Evolutionary conservation across 164 flowering plant species (phyloP), one percentile per base, ranked within the genome.

Genomic region (Sextonia rubra): DNA sequence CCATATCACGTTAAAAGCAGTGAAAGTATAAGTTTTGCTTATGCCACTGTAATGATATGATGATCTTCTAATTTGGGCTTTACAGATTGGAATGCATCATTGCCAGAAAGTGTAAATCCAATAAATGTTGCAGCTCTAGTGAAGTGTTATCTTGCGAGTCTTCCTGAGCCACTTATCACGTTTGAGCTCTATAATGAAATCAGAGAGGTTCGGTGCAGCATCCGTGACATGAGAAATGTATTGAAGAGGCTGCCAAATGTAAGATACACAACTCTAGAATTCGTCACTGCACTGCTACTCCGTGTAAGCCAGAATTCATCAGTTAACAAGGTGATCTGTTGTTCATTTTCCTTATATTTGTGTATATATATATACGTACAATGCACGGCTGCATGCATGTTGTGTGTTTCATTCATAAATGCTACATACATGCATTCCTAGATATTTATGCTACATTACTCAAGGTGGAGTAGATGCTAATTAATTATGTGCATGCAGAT

Each of bases 111-210:
- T 66, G 66, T 82, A 67, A 85, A 81, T 70, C 88, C 97, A 68
- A 64, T 89, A 74, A 90, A 87, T 69, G 88, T 88, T 47, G 97
- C 97, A 11, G 80, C 84, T 70, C 81, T 94, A 1, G 70, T 77
- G 15, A 94, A 94, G 79, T 94, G 88, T 75, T 94, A 90, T 76
- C 83, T 94, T 75, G 93, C 92, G 69, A 88, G 97, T 82, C 94
- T 94, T 78, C 94, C 98, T 65, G 93, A 90, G 85, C 98, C 98
- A 9, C 84, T 94, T 30, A 82, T 86, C 49, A 88, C 97, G 61
- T 90, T 86, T 80, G 87, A 82, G 69, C 91, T 90, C 64, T 86
- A 87, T 78, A 82, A 89, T 73, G 94, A 89, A 71, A 83, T 94
- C 55, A 88, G 84, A 82, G 79, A 78, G 75, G 91, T 94, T 72